A percentile compares a stretch with the other conserved stretches of the same genome.
phyloP scores from a whole-genome alignment of 2,329 filamentous ascomycete genomes.

The Colletotrichum coccodes region DNA sequence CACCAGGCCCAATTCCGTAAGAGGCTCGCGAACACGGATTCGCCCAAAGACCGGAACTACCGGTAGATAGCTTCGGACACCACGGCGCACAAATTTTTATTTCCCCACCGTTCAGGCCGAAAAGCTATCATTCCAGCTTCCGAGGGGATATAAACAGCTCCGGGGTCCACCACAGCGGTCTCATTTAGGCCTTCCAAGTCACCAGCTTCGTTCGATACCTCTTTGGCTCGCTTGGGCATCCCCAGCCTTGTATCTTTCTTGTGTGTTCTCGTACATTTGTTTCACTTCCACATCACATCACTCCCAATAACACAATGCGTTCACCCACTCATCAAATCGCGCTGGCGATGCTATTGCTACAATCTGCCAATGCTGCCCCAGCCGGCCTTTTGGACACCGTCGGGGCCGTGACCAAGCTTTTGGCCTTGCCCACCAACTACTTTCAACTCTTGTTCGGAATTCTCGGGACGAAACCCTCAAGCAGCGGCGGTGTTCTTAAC shows the following conservation, averaged over 20 bases:
- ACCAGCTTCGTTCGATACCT: background rate
- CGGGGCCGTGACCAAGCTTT: background rate
- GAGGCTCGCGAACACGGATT: background rate
- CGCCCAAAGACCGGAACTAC: background rate
- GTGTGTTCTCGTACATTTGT: background rate
- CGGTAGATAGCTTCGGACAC: background rate
- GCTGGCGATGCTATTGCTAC: background rate
- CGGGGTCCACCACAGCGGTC: background rate
- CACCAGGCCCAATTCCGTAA: background rate
- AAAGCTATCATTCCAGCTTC: background rate
- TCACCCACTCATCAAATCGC: background rate
- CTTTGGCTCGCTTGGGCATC: background rate
- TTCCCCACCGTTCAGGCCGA: too few relatives aligned
- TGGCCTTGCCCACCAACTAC: constrained; percentile 20
- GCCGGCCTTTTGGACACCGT: constrained; percentile 17
- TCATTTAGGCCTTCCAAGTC: background rate
- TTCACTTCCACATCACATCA: background rate
- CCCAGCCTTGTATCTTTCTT: too few relatives aligned
- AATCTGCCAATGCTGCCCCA: constrained; percentile 6
- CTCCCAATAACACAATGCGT: background rate
- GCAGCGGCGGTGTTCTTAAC: background rate
- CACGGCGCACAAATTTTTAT: background rate
- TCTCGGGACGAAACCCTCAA: background rate
- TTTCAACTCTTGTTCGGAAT: background rate
- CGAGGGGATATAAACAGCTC: constrained; percentile 2